phyloP scores from a whole-genome alignment of 345 rosid genomes.

The Salix koriyanagi region DNA sequence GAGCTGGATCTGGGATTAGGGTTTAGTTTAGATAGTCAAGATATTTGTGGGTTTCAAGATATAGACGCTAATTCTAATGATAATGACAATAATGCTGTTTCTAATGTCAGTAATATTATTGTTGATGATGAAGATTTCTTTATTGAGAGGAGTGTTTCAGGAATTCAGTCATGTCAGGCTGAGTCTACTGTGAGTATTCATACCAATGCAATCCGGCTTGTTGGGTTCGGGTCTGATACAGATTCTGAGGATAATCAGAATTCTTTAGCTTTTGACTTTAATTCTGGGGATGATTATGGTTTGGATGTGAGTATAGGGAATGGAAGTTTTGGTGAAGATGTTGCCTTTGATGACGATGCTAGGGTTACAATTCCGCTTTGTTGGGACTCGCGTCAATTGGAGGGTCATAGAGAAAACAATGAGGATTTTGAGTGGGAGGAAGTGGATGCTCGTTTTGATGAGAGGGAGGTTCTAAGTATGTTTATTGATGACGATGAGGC shows the following conservation, averaged over 20 bases:
- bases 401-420: conserved; percentile 48
- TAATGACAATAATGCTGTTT: conserved; percentile 16
- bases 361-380: conserved; percentile 48
- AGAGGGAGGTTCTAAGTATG: conserved; percentile 55
- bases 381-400: conserved; percentile 79
- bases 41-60: conserved; percentile 32
- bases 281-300: conserved; percentile 51
- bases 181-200: conserved; percentile 17
- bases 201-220: conserved; percentile 28
- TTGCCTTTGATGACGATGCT: conserved; percentile 39
- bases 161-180: conserved; percentile 34
- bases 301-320: conserved; percentile 12
- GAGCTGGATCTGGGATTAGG: conserved; percentile 47
- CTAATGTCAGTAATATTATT: conserved; percentile 11
- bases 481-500: conserved; percentile 58
- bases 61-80: conserved; percentile 19
- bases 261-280: conserved; percentile 31
- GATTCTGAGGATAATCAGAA: conserved; percentile 43
- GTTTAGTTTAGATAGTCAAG: conserved; percentile 40
- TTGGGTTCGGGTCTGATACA: conserved; percentile 45
- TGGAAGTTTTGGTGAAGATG: conserved; percentile 13
- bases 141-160: conserved; percentile 43
- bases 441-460: conserved; percentile 64
- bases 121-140: conserved; percentile 42
- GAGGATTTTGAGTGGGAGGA: conserved; percentile 97